Conservation (phyloP, 192 early-diverging fungal species). For the Pilaira anomala region DNA sequence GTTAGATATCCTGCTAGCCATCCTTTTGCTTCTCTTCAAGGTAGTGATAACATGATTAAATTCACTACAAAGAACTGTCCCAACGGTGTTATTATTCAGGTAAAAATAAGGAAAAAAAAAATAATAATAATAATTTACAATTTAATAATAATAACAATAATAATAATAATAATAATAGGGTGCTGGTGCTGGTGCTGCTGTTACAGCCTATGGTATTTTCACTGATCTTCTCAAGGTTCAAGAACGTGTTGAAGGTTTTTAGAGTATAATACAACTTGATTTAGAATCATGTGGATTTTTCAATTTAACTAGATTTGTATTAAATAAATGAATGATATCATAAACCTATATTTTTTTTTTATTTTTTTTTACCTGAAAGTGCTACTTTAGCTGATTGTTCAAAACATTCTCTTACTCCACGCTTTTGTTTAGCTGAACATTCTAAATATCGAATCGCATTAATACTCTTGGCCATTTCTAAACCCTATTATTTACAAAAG, state of each 20-base stretch:
- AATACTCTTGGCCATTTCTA: conserved; percentile 21
- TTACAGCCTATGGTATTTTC: conserved; percentile 98
- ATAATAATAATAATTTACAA: conserved; percentile 21
- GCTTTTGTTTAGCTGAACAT: conserved; percentile 38
- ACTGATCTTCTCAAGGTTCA: conserved; percentile 87
- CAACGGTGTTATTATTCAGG: conserved; percentile 89
- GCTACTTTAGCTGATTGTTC: conserved; percentile 33
- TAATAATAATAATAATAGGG: conserved; percentile 4
- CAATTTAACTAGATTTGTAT: too few species aligned
- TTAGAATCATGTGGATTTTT: too few species aligned
- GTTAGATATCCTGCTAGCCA: conserved; percentile 77
- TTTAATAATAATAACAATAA: neutral
- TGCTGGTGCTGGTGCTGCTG: conserved; percentile 92
- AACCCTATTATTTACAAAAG: conserved; percentile 17
- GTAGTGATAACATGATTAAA: conserved; percentile 97
- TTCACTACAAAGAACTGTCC: conserved; percentile 95
- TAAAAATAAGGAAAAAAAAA: conserved; percentile 47
- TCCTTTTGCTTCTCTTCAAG: conserved; percentile 94
- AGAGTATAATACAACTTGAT: too few species aligned
- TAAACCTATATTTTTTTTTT: neutral
- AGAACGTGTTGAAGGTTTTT: conserved; percentile 48
- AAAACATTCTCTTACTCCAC: conserved; percentile 34
- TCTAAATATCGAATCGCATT: conserved; percentile 36
- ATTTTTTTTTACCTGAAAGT: conserved; percentile 22
- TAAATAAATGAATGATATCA: neutral